Base-by-base conservation (phyloP, 768 basidiomycete genomes). In the Gyrodon lividus region DNA sequence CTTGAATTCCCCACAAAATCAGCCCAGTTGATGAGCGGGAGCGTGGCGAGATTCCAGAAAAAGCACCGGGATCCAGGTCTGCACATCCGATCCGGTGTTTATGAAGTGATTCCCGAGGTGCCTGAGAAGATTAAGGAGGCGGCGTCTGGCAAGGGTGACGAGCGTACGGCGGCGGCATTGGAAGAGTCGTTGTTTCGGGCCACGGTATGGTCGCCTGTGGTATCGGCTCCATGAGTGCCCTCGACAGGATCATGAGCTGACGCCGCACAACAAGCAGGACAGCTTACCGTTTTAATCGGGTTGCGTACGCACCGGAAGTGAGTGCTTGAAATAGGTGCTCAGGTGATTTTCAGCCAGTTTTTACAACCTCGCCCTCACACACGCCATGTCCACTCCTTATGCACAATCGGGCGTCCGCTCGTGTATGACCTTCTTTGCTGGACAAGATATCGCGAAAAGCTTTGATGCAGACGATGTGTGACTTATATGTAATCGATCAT, bases 321-420 rank as follows among this genome's bases (percentile, higher is more conserved):
- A 96, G 92, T 93, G 0, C 69, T 94, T 24, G 91, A 91, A 1
- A 74, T 95, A 0, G 92, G 93, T 37, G 92, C 93, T 7, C 86
- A 94, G 58, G 90, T 75, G 7, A 83, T 94, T 14, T 66, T 93
- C 17, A 74, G 83, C 90, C 57, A 59, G 87, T 77, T 14, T 42
- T n/a, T 30, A 6, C n/a, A n/a, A n/a, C n/a, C n/a, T n/a, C n/a
- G n/a, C n/a, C n/a, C n/a, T n/a, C n/a, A n/a, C n/a, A n/a, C n/a
- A n/a, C n/a, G n/a, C n/a, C n/a, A n/a, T n/a, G n/a, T n/a, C n/a
- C 10, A 24, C 10, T 22, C 43, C 42, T 24, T 41, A 5, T 24
- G 20, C 14, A 35, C 54, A 89, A 86, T 91, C 28, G 88, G 79
- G 20, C 79, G 89, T n/a, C 85, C 86, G 9, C 84, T 78, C 73